Base-by-base conservation (phyloP, 78 protist genomes). In the Chrysochromulina tobinii region DNA sequence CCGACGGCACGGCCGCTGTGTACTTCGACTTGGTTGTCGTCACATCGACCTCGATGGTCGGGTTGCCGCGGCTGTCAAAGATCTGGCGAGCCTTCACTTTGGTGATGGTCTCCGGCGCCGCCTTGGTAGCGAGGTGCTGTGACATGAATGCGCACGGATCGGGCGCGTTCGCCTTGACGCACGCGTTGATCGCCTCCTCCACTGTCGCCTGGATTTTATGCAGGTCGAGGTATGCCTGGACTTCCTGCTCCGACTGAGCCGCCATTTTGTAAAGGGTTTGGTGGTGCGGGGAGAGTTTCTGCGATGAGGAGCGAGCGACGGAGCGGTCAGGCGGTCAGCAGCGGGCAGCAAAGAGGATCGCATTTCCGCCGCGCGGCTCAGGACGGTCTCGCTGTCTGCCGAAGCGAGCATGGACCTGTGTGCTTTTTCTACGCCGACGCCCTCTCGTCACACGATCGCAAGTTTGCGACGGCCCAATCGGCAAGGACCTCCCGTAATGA, bases 1-100 rank as follows among this genome's bases (percentile, higher is more conserved):
- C 99, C 0, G 97, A 94, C 51, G 99, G 99, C 1, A 96, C 99
- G 23, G 99, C 98, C 23, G 98, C 98, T 61, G 99, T 97, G 98
- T 96, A 97, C 6, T 69, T 27, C 54, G 59, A 12, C 15, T 58
- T 21, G 55, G 91, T 68, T 27, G 94, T 91, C 64, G 58, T 87
- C 38, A 93, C 87, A 64, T 93, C 93, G 23, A 79, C 95, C 87
- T 90, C 95, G 15, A 86, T 84, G 25, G 95, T 92, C 88, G 96
- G 96, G 91, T 93, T 93, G 75, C 95, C 94, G 25, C 96, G 95
- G 55, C 96, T 91, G 95, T 99, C 99, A 77, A 96, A 77, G 84
- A 99, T 96, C 89, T 97, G 96, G 64, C 99, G 97, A 8, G 94
- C 97, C 54, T 84, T 64, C 14, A 95, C 57, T 20, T 21, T 3